Percentiles rank a stretch among this genome's conserved stretches.
Conservation (phyloP, 2,329 filamentous ascomycete genomes). For the Ceratocystis papillata region DNA sequence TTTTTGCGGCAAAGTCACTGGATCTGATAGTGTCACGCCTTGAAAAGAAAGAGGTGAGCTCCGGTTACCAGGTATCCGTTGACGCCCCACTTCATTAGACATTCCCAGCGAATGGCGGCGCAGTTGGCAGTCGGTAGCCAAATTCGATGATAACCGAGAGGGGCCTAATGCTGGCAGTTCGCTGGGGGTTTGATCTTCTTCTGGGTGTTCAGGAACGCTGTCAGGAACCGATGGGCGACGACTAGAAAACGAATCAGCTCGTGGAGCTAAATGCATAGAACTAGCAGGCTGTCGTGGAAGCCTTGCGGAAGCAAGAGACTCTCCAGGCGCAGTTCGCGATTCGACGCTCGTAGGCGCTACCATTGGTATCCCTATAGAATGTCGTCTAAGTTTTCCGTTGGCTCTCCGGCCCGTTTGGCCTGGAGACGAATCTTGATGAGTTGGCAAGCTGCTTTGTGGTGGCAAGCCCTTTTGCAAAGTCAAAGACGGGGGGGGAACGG, state of each 20-base stretch:
- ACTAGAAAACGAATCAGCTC: background rate
- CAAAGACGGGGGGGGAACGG: background rate
- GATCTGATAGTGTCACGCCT: background rate
- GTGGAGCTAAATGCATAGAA: background rate
- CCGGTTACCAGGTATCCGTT: background rate
- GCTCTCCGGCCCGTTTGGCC: background rate
- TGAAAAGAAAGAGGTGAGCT: background rate
- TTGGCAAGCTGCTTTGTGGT: background rate
- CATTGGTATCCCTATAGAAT: background rate
- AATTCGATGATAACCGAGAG: background rate
- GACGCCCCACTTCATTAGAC: background rate
- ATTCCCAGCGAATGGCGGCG: background rate
- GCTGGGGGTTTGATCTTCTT: background rate
- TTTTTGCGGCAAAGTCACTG: background rate
- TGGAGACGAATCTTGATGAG: background rate
- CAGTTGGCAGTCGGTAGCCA: background rate
- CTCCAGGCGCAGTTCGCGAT: background rate
- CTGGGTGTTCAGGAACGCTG: background rate
- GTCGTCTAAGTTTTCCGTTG: background rate
- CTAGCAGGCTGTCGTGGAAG: background rate
- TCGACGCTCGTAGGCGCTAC: background rate
- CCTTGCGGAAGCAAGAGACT: background rate
- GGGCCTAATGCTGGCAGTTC: too few species aligned
- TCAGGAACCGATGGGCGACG: constrained; percentile 7
- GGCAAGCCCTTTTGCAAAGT: background rate